These are phyloP conservation scores for Ogataea nitratoaversa DNA, from an alignment of 805 yeast species.

Conservation along the genomic window DNA sequence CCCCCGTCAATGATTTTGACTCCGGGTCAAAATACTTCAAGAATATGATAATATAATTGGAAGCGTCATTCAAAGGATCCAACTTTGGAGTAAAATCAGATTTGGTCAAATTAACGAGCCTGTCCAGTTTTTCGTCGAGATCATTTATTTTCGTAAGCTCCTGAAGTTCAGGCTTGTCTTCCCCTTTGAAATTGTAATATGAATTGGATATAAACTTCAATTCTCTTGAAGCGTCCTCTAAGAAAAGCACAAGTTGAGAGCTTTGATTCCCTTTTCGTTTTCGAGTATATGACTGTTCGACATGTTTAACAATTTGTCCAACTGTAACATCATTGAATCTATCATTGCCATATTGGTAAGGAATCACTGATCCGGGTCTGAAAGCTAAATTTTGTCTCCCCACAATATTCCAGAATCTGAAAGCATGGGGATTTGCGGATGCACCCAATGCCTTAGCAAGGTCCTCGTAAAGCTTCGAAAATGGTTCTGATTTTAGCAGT, in stretches of 20 bases:
- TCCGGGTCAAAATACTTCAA: slow-evolving; percentile 37
- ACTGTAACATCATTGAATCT: slow-evolving; percentile 36
- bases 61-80: slow-evolving; percentile 18
- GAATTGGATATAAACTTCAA: slow-evolving; percentile 30
- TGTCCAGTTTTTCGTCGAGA: slow-evolving; percentile 9
- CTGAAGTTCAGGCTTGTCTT: slow-evolving; percentile 5
- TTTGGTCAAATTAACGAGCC: slow-evolving; percentile 6
- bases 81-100: slow-evolving; percentile 19
- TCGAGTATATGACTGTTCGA: slow-evolving; percentile 18
- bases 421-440: slow-evolving; percentile 28
- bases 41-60: slow-evolving; percentile 21
- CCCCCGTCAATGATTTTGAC: slow-evolving; percentile 54
- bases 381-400: slow-evolving; percentile 68
- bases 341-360: slow-evolving; percentile 21
- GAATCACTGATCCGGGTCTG: slow-evolving; percentile 50
- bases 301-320: slow-evolving; percentile 45
- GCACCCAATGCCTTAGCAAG: slow-evolving; percentile 42
- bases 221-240: slow-evolving; percentile 54
- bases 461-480: slow-evolving; percentile 45
- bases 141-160: slow-evolving; percentile 4
- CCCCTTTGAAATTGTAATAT: slow-evolving; percentile 10
- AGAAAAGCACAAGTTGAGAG: slow-evolving; percentile 49
- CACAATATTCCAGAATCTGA: slow-evolving; percentile 62
- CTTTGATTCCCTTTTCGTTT: slow-evolving; percentile 40
- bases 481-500: slow-evolving; percentile 52